These are phyloP conservation scores for Circinella umbellata DNA, from an alignment of 371 early-diverging fungal species.

Conservation along the genomic window DNA sequence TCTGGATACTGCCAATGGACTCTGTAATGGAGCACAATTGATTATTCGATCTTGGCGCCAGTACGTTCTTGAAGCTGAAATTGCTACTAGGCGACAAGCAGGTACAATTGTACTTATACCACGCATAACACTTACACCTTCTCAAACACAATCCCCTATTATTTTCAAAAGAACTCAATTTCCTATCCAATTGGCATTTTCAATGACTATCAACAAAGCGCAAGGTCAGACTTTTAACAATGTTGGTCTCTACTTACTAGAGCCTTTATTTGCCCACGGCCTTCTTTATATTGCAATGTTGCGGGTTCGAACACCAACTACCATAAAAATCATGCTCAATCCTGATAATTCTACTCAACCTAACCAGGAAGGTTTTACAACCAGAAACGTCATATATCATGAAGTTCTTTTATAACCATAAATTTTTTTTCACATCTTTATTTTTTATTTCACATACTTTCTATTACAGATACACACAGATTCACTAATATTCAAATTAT, in stretches of 20 bases:
- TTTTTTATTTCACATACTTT: too few species aligned
- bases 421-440: too few species aligned
- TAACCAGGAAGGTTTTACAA: too few species aligned
- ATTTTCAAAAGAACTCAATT: background rate
- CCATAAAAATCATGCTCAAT: too few species aligned
- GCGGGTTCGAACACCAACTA: background rate
- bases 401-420: too few species aligned
- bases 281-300: constrained; percentile 21
- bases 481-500: too few species aligned
- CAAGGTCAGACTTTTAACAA: constrained; percentile 6
- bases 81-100: background rate
- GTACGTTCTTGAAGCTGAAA: constrained; percentile 7
- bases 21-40: constrained; percentile 5
- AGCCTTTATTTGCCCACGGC: constrained; percentile 18
- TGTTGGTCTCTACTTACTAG: constrained; percentile 6
- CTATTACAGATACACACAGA: too few species aligned
- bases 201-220: constrained; percentile 2
- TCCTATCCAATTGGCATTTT: too few species aligned
- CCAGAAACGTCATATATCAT: too few species aligned
- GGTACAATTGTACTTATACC: background rate
- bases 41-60: background rate
- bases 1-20: background rate
- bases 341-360: too few species aligned
- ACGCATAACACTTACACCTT: background rate
- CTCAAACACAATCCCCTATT: constrained; percentile 1